Evolutionary conservation across 805 yeast species (phyloP).

Genomic region (Myxozyma vanderwaltii): DNA sequence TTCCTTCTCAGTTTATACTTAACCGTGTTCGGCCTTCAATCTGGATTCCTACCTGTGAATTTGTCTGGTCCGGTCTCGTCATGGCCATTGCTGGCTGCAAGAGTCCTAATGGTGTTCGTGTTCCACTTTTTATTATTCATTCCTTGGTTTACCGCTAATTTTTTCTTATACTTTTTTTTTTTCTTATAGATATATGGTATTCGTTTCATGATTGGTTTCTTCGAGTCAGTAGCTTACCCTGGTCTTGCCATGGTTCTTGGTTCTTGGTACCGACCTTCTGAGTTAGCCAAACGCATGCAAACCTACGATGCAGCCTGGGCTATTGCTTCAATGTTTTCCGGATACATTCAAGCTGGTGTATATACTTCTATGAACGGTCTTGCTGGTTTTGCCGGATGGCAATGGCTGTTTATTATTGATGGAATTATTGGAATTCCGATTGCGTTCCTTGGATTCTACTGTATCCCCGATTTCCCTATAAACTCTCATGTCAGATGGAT

Average conservation of each 20-base stretch:
- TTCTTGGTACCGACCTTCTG: slow-evolving; percentile 57
- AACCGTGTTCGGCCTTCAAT: slow-evolving; percentile 38
- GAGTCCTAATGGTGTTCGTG: slow-evolving; percentile 44
- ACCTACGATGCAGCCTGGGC: slow-evolving; percentile 64
- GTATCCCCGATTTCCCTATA: slow-evolving; percentile 66
- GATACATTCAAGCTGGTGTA: slow-evolving; percentile 63
- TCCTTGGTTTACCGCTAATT: too few relatives aligned
- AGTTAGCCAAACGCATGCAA: slow-evolving; percentile 61
- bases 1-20: slow-evolving; percentile 48
- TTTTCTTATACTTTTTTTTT: too few relatives aligned
- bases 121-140: too few relatives aligned
- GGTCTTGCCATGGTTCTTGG: slow-evolving; percentile 42
- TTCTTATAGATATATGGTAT: slow-evolving; percentile 33
- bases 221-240: slow-evolving; percentile 66
- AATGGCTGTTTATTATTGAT: slow-evolving; percentile 40
- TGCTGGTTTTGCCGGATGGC: slow-evolving; percentile 63
- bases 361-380: slow-evolving; percentile 52
- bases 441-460: slow-evolving; percentile 34
- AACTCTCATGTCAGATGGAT: slow-evolving; percentile 53
- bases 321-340: slow-evolving; percentile 63
- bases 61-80: slow-evolving; percentile 48
- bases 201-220: slow-evolving; percentile 26
- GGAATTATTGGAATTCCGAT: slow-evolving; percentile 33
- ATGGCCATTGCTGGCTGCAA: slow-evolving; percentile 46
- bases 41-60: slow-evolving; percentile 34